A percentile compares a stretch with the other conserved stretches of the same genome.
These are phyloP conservation scores for Vaccinium myrtillus DNA, from an alignment of 148 eudicot genomes.

Conservation along the genomic window DNA sequence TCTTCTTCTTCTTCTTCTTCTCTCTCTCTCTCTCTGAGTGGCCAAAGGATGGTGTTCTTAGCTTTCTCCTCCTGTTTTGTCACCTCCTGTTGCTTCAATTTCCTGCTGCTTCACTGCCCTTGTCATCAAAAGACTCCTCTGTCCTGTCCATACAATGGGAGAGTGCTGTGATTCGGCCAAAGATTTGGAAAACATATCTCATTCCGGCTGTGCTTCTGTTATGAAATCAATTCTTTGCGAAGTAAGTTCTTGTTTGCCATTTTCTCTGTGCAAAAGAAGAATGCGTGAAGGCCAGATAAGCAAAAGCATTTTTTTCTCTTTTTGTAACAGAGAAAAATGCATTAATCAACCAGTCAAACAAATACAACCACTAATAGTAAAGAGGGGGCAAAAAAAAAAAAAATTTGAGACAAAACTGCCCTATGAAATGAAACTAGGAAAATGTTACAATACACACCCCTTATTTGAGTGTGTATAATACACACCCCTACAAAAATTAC, in stretches of 20 bases:
- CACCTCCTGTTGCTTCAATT: conserved; percentile 37
- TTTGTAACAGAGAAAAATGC: too few relatives aligned
- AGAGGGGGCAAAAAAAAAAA: too few relatives aligned
- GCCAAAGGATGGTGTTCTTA: not conserved
- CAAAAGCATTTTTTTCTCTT: too few relatives aligned
- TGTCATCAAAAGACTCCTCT: conserved; percentile 29
- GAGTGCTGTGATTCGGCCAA: conserved; percentile 63
- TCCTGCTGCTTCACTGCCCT: conserved; percentile 56
- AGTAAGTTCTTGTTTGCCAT: conserved; percentile 36
- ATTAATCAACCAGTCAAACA: too few relatives aligned
- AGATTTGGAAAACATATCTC: conserved; percentile 62
- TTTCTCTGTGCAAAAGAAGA: not conserved
- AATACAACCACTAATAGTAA: too few relatives aligned
- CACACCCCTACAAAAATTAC: too few relatives aligned
- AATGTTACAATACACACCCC: too few relatives aligned
- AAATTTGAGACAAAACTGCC: too few relatives aligned
- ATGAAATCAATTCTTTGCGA: conserved; percentile 79
- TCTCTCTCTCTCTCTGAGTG: not conserved
- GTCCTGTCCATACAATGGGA: conserved; percentile 77
- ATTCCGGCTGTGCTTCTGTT: conserved; percentile 67
- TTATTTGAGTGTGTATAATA: too few relatives aligned
- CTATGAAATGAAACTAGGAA: too few relatives aligned
- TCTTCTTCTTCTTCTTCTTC: too few relatives aligned
- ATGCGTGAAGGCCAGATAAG: too few relatives aligned
- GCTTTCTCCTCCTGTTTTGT: conserved; percentile 18